These are phyloP conservation scores for Entamoeba histolytica DNA, from an alignment of 208 protist species.

Conservation along the genomic window DNA sequence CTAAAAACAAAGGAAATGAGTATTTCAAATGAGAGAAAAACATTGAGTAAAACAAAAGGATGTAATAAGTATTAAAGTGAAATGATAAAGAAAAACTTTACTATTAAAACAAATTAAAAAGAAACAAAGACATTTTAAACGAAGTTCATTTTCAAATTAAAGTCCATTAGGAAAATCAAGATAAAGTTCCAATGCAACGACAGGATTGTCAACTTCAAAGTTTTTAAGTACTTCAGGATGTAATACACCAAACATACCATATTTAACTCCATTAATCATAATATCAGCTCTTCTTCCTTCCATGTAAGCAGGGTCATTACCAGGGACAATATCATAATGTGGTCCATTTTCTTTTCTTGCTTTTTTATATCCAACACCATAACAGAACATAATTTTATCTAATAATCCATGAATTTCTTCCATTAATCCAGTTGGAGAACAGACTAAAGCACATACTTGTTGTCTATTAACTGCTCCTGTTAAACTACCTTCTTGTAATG, in stretches of 20 bases:
- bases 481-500: constrained; percentile 45
- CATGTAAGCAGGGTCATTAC: neutral
- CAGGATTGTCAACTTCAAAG: constrained; percentile 20
- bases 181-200: constrained; percentile 22
- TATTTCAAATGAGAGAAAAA: too few species aligned
- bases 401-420: constrained; percentile 32
- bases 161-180: constrained; percentile 7
- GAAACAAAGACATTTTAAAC: too few species aligned
- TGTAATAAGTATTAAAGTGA: too few species aligned
- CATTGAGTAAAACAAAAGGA: too few species aligned
- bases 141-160: neutral
- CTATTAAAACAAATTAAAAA: too few species aligned
- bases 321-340: neutral
- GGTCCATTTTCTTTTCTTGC: neutral
- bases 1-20: too few species aligned
- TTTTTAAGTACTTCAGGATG: constrained; percentile 7
- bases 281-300: constrained; percentile 8
- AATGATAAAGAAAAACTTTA: too few species aligned
- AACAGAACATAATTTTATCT: neutral
- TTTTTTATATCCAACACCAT: neutral
- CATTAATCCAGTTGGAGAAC: constrained; percentile 27
- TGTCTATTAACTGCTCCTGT: constrained; percentile 61
- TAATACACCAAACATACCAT: constrained; percentile 21
- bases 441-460: constrained; percentile 52
- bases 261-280: neutral